Evolutionary conservation across 148 eudicot genomes (phyloP).

Genomic region (Cornus suecica): DNA sequence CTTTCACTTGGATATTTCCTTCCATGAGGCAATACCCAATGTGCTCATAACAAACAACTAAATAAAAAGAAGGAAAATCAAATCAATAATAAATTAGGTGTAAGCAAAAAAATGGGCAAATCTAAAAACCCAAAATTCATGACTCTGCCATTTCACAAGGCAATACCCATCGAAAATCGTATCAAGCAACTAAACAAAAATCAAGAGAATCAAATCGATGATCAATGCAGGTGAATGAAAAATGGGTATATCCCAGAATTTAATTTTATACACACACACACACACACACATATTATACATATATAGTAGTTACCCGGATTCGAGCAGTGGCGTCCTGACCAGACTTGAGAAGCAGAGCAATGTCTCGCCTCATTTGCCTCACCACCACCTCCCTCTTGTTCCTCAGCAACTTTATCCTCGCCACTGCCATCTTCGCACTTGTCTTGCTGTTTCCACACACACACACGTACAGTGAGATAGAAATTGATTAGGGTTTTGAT

Average conservation of each 20-base stretch:
- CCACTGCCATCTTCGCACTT: slow-evolving; percentile 78
- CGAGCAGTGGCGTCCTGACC: slow-evolving; percentile 95
- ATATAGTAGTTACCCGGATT: slow-evolving; percentile 47
- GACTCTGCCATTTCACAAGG: too few relatives aligned
- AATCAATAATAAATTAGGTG: not conserved
- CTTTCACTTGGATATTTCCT: not conserved
- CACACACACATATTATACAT: too few relatives aligned
- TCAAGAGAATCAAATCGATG: not conserved
- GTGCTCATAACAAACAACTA: not conserved
- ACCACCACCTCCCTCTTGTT: slow-evolving; percentile 79
- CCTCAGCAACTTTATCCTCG: slow-evolving; percentile 83
- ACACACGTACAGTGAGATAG: not conserved
- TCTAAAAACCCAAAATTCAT: too few relatives aligned
- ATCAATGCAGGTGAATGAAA: not conserved
- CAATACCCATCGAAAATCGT: not conserved
- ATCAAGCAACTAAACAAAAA: not conserved
- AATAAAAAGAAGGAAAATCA: not conserved
- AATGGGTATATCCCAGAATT: not conserved
- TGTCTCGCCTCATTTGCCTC: slow-evolving; percentile 78
- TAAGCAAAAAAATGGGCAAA: not conserved
- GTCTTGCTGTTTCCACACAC: slow-evolving; percentile 55
- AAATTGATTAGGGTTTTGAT: not conserved
- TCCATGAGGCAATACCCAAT: not conserved
- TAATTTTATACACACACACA: too few relatives aligned
- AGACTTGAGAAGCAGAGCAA: slow-evolving; percentile 86